These are phyloP conservation scores for Spathaspora hagerdaliae DNA, from an alignment of 805 yeast genomes.

Conservation along the genomic window DNA sequence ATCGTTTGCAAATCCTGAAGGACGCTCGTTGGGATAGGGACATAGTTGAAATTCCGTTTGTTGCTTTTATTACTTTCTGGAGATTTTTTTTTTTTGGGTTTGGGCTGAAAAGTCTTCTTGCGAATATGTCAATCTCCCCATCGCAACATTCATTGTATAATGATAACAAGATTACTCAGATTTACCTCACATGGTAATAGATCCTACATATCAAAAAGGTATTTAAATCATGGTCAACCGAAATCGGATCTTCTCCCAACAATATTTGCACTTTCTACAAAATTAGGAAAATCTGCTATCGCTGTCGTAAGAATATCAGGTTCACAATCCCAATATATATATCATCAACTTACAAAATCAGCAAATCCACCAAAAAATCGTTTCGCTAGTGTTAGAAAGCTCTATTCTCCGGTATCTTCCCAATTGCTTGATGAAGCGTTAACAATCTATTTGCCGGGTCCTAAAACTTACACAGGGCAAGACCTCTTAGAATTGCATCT, in stretches of 20 bases:
- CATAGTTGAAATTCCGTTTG: no score
- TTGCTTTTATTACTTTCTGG: no score
- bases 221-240: background rate
- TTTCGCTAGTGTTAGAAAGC: conserved; percentile 52
- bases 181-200: no score
- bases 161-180: no score
- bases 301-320: conserved; percentile 87
- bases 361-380: conserved; percentile 43
- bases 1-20: background rate
- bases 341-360: conserved; percentile 42
- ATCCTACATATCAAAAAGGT: no score
- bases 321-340: conserved; percentile 47
- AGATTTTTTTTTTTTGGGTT: no score
- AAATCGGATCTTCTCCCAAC: conserved; percentile 46
- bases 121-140: no score
- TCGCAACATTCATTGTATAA: no score
- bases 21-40: background rate
- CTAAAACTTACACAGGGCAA: conserved; percentile 88
- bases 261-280: conserved; percentile 86
- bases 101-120: no score
- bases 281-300: conserved; percentile 76
- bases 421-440: conserved; percentile 73
- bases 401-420: conserved; percentile 41
- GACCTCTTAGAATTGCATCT: conserved; percentile 84
- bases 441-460: conserved; percentile 62